phyloP scores from a whole-genome alignment of 352 stramenopile species.

The Phytophthora capsici region DNA sequence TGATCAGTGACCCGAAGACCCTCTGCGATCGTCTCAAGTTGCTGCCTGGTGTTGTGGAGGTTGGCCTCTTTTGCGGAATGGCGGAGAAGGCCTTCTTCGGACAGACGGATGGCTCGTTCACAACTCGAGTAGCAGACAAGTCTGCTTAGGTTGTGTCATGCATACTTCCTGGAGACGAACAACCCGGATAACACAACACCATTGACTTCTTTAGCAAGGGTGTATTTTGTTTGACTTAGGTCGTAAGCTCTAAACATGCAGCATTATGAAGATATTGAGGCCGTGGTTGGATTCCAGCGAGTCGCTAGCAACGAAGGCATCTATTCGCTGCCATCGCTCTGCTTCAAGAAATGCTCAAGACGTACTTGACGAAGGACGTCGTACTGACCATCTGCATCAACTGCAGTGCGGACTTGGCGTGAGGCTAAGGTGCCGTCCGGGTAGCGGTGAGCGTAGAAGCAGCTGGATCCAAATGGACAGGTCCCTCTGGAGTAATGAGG shows the following conservation, averaged over 20 bases:
- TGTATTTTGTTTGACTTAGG: constrained; percentile 16
- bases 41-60: constrained; percentile 88
- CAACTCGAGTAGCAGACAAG: constrained; percentile 51
- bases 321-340: constrained; percentile 28
- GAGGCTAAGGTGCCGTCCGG: constrained; percentile 64
- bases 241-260: constrained; percentile 42
- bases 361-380: constrained; percentile 77
- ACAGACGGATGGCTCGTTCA: constrained; percentile 84
- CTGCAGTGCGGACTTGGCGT: constrained; percentile 72
- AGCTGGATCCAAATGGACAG: constrained; percentile 88
- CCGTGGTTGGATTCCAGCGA: background rate
- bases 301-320: background rate
- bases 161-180: background rate
- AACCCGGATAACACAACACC: constrained; percentile 7
- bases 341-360: constrained; percentile 73
- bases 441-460: constrained; percentile 86
- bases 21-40: constrained; percentile 79
- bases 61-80: constrained; percentile 91
- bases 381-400: constrained; percentile 78
- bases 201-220: constrained; percentile 20
- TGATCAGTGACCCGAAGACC: constrained; percentile 69
- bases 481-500: constrained; percentile 50
- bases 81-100: constrained; percentile 90
- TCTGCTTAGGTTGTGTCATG: constrained; percentile 24
- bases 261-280: constrained; percentile 10